phyloP scores from a whole-genome alignment of 1,284 basidiomycete species.

The Phaffia rhodozyma region DNA sequence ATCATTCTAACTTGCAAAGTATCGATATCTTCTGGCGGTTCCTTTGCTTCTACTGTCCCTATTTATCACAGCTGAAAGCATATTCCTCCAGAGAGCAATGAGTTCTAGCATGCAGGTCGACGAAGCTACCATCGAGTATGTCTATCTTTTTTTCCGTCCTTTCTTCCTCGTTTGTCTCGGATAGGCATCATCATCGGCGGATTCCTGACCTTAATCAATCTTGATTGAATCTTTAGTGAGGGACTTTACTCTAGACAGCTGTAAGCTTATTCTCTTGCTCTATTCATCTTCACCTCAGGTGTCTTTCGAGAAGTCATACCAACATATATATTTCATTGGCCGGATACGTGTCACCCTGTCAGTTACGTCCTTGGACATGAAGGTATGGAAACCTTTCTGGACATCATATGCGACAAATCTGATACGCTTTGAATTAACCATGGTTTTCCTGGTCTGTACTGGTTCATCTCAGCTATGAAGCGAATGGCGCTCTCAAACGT shows the following conservation, averaged over 20 bases:
- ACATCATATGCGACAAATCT: neutral
- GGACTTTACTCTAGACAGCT: constrained; percentile 91
- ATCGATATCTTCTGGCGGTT: too few species aligned
- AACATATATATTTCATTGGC: too few species aligned
- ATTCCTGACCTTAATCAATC: too few species aligned
- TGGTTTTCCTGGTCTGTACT: neutral
- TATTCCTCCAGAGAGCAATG: too few species aligned
- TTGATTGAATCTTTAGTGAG: constrained; percentile 37
- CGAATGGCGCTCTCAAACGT: constrained; percentile 96
- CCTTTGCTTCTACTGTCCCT: too few species aligned
- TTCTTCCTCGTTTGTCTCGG: too few species aligned
- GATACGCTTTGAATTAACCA: neutral
- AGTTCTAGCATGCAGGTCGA: too few species aligned
- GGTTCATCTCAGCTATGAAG: constrained; percentile 72
- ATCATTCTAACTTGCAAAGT: too few species aligned
- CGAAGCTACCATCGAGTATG: too few species aligned
- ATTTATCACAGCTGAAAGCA: too few species aligned
- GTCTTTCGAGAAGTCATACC: neutral
- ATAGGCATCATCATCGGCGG: too few species aligned
- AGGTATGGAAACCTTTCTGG: constrained; percentile 43
- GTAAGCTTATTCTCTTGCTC: constrained; percentile 44
- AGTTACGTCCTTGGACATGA: constrained; percentile 95
- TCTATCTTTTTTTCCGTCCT: too few species aligned
- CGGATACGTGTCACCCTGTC: constrained; percentile 18
- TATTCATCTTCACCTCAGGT: constrained; percentile 16